Conservation (phyloP, 257 asterid species). For the Oldenlandia corymbosa region DNA sequence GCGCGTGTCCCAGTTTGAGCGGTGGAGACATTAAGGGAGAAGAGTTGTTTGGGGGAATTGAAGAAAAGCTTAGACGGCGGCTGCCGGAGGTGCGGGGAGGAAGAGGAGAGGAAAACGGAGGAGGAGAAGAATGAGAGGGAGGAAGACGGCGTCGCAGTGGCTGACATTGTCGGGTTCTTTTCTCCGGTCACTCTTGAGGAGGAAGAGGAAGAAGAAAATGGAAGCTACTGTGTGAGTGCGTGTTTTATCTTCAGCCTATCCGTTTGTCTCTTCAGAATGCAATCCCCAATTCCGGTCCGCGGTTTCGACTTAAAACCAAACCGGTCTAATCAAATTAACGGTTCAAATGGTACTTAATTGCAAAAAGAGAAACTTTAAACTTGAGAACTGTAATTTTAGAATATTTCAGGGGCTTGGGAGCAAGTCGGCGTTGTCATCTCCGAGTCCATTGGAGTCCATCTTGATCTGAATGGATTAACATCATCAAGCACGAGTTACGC, state of each 20-base stretch:
- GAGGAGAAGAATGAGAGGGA: slow-evolving; percentile 68
- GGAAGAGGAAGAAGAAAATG: neutral
- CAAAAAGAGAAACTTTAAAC: too few species aligned
- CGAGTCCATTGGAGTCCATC: too few species aligned
- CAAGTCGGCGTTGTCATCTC: neutral
- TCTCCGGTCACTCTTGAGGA: neutral
- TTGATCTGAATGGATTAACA: too few species aligned
- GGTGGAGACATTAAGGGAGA: slow-evolving; percentile 20
- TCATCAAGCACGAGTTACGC: too few species aligned
- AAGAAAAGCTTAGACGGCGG: slow-evolving; percentile 18
- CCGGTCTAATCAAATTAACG: too few species aligned
- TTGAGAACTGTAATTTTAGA: neutral
- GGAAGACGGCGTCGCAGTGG: slow-evolving; percentile 32
- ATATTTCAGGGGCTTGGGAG: neutral
- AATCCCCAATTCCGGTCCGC: too few species aligned
- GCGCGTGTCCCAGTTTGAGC: slow-evolving; percentile 29
- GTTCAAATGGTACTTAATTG: too few species aligned
- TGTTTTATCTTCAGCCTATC: slow-evolving; percentile 19
- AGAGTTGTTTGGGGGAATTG: slow-evolving; percentile 24
- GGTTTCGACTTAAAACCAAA: too few species aligned
- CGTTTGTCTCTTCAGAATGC: slow-evolving; percentile 10
- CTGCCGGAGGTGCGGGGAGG: slow-evolving; percentile 18
- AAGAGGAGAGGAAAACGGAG: slow-evolving; percentile 45
- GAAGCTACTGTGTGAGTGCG: neutral
- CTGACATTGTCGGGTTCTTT: slow-evolving; percentile 40